Conservation (phyloP, 495 filamentous ascomycete species). For the Apiosordaria backusii region DNA sequence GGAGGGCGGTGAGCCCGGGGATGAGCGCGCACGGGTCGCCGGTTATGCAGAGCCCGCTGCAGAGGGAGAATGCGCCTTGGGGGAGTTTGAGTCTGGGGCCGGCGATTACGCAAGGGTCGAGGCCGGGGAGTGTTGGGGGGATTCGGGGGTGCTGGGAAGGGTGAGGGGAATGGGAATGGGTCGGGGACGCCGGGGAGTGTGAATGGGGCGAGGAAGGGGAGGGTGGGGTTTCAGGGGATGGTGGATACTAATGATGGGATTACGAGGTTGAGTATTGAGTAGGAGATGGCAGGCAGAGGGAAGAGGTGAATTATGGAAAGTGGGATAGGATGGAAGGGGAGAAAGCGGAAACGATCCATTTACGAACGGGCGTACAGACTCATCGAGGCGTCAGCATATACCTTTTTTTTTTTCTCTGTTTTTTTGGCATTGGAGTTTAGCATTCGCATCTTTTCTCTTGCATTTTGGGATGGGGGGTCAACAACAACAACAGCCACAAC, state of each 20-base stretch:
- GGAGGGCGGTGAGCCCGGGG: conserved; percentile 87
- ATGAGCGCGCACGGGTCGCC: conserved; percentile 89
- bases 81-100: conserved; percentile 33
- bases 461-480: background rate
- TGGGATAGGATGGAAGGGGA: background rate
- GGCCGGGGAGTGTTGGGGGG: conserved; percentile 57
- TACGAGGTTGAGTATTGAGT: conserved; percentile 82
- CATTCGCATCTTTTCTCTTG: too few relatives aligned
- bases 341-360: background rate
- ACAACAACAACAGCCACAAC: background rate
- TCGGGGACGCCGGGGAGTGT: conserved; percentile 25
- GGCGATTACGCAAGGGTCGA: conserved; percentile 26
- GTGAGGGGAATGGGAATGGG: conserved; percentile 35
- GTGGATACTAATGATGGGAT: conserved; percentile 90
- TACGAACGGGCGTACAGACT: background rate
- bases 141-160: conserved; percentile 30
- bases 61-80: conserved; percentile 69
- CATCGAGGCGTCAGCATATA: background rate
- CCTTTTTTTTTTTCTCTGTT: conserved; percentile 9
- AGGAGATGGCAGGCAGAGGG: background rate
- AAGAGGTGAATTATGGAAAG: background rate
- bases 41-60: conserved; percentile 75
- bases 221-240: conserved; percentile 93
- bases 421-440: background rate
- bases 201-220: conserved; percentile 28